phyloP scores from a whole-genome alignment of 1,139 yeast species.

The Zygosaccharomyces sapae region DNA sequence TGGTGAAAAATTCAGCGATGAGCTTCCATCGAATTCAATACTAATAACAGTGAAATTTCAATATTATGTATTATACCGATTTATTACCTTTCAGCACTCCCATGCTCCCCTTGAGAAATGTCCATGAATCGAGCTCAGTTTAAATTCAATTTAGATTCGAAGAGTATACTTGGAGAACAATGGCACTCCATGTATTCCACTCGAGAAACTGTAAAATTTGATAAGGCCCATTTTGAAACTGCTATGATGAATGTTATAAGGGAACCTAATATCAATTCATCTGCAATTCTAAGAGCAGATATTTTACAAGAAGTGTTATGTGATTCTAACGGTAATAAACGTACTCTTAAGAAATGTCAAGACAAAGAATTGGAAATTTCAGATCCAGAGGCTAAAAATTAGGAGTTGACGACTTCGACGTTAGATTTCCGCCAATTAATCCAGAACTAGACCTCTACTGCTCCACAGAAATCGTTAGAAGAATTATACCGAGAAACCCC shows the following conservation, averaged over 20 bases:
- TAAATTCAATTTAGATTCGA: constrained; percentile 33
- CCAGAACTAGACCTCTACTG: constrained; percentile 18
- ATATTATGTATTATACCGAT: not conserved
- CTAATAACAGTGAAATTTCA: not conserved
- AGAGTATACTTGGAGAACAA: constrained; percentile 53
- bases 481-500: constrained; percentile 87
- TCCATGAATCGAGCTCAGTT: constrained; percentile 16
- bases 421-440: constrained; percentile 37
- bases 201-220: constrained; percentile 35
- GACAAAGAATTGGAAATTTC: constrained; percentile 14
- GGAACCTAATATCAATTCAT: constrained; percentile 89
- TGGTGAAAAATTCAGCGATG: constrained; percentile 13
- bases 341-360: constrained; percentile 10
- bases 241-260: constrained; percentile 79
- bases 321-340: constrained; percentile 39
- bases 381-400: constrained; percentile 32
- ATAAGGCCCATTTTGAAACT: constrained; percentile 53
- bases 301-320: constrained; percentile 55
- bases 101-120: not conserved
- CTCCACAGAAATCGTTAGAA: constrained; percentile 55
- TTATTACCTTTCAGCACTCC: not conserved
- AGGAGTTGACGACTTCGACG: constrained; percentile 52
- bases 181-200: constrained; percentile 59
- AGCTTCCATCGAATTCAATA: constrained; percentile 2
- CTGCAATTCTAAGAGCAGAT: constrained; percentile 87